Evolutionary conservation across 2,329 filamentous ascomycete genomes (phyloP).

Genomic region (Talaromyces sp.): DNA sequence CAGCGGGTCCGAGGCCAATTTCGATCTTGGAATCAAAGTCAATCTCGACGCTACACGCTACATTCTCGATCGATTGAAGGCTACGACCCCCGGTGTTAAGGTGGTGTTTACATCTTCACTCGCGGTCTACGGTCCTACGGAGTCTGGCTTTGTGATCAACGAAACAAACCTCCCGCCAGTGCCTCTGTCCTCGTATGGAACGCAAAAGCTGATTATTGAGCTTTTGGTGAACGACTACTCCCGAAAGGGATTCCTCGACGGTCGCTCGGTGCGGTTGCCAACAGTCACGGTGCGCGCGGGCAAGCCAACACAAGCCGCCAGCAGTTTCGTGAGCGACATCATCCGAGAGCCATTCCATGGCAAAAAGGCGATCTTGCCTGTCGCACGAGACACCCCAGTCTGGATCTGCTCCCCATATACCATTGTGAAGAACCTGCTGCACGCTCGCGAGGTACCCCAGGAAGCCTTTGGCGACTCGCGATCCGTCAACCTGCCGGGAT

Average conservation of each 20-base stretch:
- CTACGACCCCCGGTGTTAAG: constrained; percentile 42
- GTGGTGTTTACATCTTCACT: constrained; percentile 48
- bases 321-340: constrained; percentile 50
- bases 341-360: constrained; percentile 51
- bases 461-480: constrained; percentile 52
- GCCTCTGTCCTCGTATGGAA: constrained; percentile 47
- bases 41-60: constrained; percentile 47
- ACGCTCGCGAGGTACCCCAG: constrained; percentile 46
- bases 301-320: constrained; percentile 48
- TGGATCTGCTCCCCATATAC: constrained; percentile 56
- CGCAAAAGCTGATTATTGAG: constrained; percentile 51
- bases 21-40: constrained; percentile 48
- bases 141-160: constrained; percentile 35
- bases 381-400: constrained; percentile 49
- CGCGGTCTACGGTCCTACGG: constrained; percentile 49
- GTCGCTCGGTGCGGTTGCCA: constrained; percentile 43
- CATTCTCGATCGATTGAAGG: constrained; percentile 47
- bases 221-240: constrained; percentile 50
- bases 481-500: constrained; percentile 52
- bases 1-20: constrained; percentile 48
- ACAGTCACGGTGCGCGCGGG: constrained; percentile 51
- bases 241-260: constrained; percentile 47
- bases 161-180: constrained; percentile 46
- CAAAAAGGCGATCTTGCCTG: constrained; percentile 47
- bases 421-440: constrained; percentile 51